Conservation (phyloP, 176 grass and related monocot genomes). For the Zea luxurians region DNA sequence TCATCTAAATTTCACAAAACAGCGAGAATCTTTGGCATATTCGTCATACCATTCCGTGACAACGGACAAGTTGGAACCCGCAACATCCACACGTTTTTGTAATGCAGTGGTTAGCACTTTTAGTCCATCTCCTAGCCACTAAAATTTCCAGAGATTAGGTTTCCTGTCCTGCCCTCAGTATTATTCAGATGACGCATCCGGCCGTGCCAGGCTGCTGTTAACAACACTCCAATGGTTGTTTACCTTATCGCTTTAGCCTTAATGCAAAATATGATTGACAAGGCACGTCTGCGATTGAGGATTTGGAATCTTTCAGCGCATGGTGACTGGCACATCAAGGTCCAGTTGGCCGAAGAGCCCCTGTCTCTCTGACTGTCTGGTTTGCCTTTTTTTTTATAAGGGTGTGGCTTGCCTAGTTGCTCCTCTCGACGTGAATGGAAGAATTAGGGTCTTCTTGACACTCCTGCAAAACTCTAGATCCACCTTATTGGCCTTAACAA, state of each 20-base stretch:
- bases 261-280: slow-evolving; percentile 36
- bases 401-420: not conserved
- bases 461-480: not conserved
- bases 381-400: not conserved
- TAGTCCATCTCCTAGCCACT: slow-evolving; percentile 11
- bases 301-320: slow-evolving; percentile 32
- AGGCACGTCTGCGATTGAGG: slow-evolving; percentile 15
- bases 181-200: slow-evolving; percentile 28
- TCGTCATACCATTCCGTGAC: slow-evolving; percentile 16
- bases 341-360: slow-evolving; percentile 1
- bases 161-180: slow-evolving; percentile 17
- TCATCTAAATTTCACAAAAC: slow-evolving; percentile 3
- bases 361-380: not conserved
- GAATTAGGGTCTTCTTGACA: not conserved
- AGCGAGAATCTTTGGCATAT: slow-evolving; percentile 20
- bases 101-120: slow-evolving; percentile 50
- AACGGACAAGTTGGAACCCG: not conserved
- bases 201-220: slow-evolving; percentile 12
- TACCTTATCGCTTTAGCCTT: slow-evolving; percentile 33
- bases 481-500: not conserved
- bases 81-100: slow-evolving; percentile 15
- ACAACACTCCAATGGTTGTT: slow-evolving; percentile 23
- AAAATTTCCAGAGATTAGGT: slow-evolving; percentile 39
- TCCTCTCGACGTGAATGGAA: not conserved
- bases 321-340: slow-evolving; percentile 30